Percentiles rank a stretch among this genome's conserved stretches.
These are phyloP conservation scores for Tetraselmis chui DNA, from an alignment of 139 green algal genomes.

Conservation along the genomic window DNA sequence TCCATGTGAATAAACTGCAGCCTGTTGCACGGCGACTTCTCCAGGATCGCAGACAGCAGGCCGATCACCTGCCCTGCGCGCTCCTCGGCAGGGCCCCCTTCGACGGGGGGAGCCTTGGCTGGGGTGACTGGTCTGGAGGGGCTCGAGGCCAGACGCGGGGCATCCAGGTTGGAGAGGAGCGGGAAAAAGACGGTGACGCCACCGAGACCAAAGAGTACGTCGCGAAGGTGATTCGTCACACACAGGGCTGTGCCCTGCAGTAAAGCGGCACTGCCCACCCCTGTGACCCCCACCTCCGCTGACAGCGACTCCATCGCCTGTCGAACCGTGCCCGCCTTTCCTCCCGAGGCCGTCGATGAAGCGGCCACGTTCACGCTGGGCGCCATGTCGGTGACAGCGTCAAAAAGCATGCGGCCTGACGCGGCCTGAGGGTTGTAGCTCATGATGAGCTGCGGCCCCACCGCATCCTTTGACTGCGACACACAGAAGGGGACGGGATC, in stretches of 20 bases:
- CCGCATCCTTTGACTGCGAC: conserved; percentile 18
- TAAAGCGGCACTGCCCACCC: conserved; percentile 18
- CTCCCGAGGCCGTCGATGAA: background rate
- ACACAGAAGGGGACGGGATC: too few relatives aligned
- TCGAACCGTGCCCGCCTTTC: background rate
- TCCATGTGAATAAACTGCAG: conserved; percentile 21
- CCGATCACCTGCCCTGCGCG: conserved; percentile 16
- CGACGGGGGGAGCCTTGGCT: background rate
- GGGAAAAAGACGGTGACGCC: conserved; percentile 37
- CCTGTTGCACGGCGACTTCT: conserved; percentile 29
- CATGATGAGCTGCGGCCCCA: conserved; percentile 14
- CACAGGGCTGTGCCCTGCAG: conserved; percentile 36
- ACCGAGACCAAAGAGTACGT: conserved; percentile 45
- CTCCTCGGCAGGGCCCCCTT: background rate
- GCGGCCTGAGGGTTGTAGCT: conserved; percentile 30
- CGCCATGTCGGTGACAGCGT: conserved; percentile 21
- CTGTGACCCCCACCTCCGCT: background rate
- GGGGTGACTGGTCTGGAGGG: background rate
- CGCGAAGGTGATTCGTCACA: conserved; percentile 26
- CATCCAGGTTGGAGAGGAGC: conserved; percentile 20
- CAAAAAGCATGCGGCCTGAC: conserved; percentile 27
- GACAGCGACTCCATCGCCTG: background rate
- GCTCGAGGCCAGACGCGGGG: background rate
- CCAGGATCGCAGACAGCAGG: conserved; percentile 28
- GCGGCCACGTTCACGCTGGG: background rate